phyloP scores from a whole-genome alignment of 1,139 yeast genomes.

The Blastobotrys malaysiensis region DNA sequence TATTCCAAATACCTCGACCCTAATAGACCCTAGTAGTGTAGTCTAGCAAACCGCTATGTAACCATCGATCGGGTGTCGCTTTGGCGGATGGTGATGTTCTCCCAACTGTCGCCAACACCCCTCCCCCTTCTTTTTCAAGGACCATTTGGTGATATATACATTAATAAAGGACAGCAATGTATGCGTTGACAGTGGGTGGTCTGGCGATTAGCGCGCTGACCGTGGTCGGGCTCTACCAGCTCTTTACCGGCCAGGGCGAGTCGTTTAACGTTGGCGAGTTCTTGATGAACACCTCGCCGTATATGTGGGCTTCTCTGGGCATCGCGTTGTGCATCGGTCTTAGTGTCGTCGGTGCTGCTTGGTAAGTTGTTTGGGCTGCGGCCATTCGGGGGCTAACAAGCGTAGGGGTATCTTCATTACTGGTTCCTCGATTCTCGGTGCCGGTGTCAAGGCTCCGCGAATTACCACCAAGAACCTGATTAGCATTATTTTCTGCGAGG shows the following conservation, averaged over 20 bases:
- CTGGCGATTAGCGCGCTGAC: constrained; percentile 14
- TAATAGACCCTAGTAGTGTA: too few species aligned
- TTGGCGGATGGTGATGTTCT: background rate
- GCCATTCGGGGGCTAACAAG: background rate
- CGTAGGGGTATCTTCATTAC: constrained; percentile 86
- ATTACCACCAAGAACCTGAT: constrained; percentile 96
- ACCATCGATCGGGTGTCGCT: too few species aligned
- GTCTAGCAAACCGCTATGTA: too few species aligned
- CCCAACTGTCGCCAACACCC: background rate
- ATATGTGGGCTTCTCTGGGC: constrained; percentile 95
- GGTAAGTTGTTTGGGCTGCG: constrained; percentile 40
- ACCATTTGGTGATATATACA: background rate
- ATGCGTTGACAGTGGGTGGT: constrained; percentile 5
- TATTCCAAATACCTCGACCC: too few species aligned
- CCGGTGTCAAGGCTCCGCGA: constrained; percentile 96
- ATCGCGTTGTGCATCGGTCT: constrained; percentile 91
- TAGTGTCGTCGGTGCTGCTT: constrained; percentile 96
- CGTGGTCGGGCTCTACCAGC: constrained; percentile 47
- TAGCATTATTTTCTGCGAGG: constrained; percentile 97
- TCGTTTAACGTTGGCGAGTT: constrained; percentile 86
- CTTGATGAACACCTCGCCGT: constrained; percentile 81
- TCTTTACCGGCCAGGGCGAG: constrained; percentile 90
- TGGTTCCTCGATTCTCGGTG: constrained; percentile 92
- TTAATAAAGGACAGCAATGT: background rate
- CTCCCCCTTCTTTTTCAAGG: background rate